phyloP scores from a whole-genome alignment of 495 filamentous ascomycete species.

The Glonium stellatum region DNA sequence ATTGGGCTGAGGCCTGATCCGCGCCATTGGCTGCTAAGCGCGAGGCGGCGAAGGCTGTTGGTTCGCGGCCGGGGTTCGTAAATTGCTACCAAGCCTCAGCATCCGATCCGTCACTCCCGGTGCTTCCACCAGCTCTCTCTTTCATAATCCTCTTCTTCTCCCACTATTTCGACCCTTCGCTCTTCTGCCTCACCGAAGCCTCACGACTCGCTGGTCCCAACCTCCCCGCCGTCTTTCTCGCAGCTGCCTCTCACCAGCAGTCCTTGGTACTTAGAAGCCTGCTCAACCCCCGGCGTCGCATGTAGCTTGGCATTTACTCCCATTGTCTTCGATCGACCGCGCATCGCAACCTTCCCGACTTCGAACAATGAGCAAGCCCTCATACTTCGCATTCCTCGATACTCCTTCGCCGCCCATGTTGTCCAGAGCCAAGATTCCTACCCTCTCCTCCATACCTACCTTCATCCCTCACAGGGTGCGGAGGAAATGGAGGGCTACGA shows the following conservation, averaged over 20 bases:
- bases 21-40: background rate
- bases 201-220: background rate
- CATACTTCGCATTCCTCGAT: constrained; percentile 29
- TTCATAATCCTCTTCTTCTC: constrained; percentile 1
- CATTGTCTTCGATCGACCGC: constrained; percentile 1
- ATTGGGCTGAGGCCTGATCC: background rate
- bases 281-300: background rate
- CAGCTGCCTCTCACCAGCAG: background rate
- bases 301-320: background rate
- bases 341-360: background rate
- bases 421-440: constrained; percentile 28
- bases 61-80: background rate
- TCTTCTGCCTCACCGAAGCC: background rate
- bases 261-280: background rate
- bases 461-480: constrained; percentile 66
- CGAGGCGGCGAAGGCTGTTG: background rate
- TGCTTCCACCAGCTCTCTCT: background rate
- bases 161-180: background rate
- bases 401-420: constrained; percentile 27
- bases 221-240: background rate
- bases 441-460: constrained; percentile 41
- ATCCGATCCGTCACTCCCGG: constrained; percentile 5
- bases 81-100: constrained; percentile 5
- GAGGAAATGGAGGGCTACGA: constrained; percentile 50
- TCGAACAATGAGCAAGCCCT: constrained; percentile 21